These are phyloP conservation scores for Hypoxylon sp. DNA, from an alignment of 2,329 filamentous ascomycete species.

Conservation along the genomic window DNA sequence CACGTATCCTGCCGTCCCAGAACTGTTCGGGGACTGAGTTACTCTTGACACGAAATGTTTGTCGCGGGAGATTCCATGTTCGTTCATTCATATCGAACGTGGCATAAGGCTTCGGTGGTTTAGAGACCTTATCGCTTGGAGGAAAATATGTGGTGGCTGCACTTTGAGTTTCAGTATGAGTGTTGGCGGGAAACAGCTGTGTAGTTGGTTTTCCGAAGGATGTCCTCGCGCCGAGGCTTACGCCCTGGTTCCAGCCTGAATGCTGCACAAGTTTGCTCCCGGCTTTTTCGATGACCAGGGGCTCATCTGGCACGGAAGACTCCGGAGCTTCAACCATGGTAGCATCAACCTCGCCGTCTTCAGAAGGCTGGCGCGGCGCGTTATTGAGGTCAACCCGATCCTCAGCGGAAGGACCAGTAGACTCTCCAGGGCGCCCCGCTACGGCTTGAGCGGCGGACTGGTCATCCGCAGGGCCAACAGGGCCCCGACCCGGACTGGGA, in stretches of 20 bases:
- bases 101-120: neutral
- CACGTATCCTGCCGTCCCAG: slow-evolving; percentile 21
- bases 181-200: slow-evolving; percentile 27
- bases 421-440: neutral
- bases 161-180: neutral
- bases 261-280: slow-evolving; percentile 22
- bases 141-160: neutral
- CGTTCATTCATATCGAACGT: slow-evolving; percentile 1
- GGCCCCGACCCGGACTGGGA: slow-evolving; percentile 29
- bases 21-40: neutral
- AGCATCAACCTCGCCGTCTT: slow-evolving; percentile 38
- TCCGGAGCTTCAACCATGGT: slow-evolving; percentile 5
- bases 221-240: slow-evolving; percentile 45
- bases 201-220: slow-evolving; percentile 42
- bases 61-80: slow-evolving; percentile 28
- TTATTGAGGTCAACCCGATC: neutral
- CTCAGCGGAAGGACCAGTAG: neutral
- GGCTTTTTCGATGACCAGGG: slow-evolving; percentile 30
- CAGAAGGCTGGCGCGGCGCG: slow-evolving; percentile 32
- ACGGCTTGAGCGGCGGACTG: neutral
- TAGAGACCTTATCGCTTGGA: neutral
- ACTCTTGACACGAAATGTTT: slow-evolving; percentile 6
- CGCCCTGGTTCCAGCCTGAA: slow-evolving; percentile 45
- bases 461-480: neutral
- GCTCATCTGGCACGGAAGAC: slow-evolving; percentile 5